Base-by-base conservation (phyloP, 805 yeast species). In the Saccharomyces kudriavzevii region DNA sequence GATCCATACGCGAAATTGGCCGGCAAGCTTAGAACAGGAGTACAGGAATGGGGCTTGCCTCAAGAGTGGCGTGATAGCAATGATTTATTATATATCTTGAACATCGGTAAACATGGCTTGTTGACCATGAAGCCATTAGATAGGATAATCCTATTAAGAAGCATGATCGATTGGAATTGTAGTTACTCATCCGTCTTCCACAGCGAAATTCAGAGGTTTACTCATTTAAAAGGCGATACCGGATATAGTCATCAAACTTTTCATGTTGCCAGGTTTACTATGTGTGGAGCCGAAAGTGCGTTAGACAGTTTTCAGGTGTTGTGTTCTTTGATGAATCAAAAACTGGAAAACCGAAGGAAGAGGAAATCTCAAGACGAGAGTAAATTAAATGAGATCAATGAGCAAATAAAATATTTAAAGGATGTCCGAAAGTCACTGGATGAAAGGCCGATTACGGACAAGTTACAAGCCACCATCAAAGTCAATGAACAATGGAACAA, bases 31-130 rank as follows among this genome's bases (percentile, higher is more conserved):
- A 60, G 67, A 22, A 54, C 52, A 13, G 57, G 53, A 25, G 62
- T 60, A 1, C 47, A 54, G 24, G 59, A 57, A 35, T 67, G 68
- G 67, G 71, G 71, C 8, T 60, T 61, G 29, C 69, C 70, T 14
- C 60, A 50, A 45, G 68, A 66, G 56, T 67, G 71, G 71, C 55
- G 55, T 40, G 40, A 35, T 11, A 52, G 47, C 4, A 20, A 48
- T 9, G 65, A 66, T 54, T 69, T 68, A 2, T 48, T 68, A 28
- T 61, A 55, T 49, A 55, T 53, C 14, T 45, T 62, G 5, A 60
- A 57, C 1, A 26, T 66, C 26, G 69, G 63, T 24, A 58, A 58
- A 29, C 48, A 54, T 3, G 71, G 70, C 4, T 47, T 68, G 17
- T 53, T 56, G 20, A 63, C 64, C 4, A 50, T 68, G 9, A 49